Conservation (phyloP, 1,284 basidiomycete genomes). For the Cryptococcus floricola region DNA sequence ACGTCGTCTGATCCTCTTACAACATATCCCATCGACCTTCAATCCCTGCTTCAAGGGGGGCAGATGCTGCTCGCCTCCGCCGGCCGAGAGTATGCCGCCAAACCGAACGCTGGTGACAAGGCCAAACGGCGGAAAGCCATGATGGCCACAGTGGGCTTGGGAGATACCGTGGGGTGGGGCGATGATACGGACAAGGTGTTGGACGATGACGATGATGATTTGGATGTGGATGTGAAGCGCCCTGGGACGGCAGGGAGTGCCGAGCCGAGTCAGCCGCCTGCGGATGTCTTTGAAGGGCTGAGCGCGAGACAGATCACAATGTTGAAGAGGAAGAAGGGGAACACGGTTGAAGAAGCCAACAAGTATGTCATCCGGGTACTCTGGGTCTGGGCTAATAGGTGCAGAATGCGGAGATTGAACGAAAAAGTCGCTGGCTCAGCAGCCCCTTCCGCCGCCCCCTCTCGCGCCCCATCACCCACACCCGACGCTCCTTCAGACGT, state of each 20-base stretch:
- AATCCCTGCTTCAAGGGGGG: conserved; percentile 15
- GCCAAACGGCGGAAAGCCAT: conserved; percentile 44
- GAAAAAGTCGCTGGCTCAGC: conserved; percentile 21
- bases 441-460: conserved; percentile 12
- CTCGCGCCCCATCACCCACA: conserved; percentile 22
- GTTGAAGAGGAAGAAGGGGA: conserved; percentile 50
- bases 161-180: conserved; percentile 38
- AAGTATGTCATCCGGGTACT: conserved; percentile 29
- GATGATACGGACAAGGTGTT: conserved; percentile 44
- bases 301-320: conserved; percentile 48
- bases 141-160: conserved; percentile 44
- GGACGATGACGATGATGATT: conserved; percentile 34
- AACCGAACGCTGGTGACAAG: conserved; percentile 33
- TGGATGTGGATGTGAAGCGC: conserved; percentile 24
- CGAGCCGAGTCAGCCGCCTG: conserved; percentile 16
- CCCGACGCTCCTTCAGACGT: neutral
- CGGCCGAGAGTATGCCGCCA: conserved; percentile 42
- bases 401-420: conserved; percentile 38
- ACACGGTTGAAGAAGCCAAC: conserved; percentile 43
- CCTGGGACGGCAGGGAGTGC: conserved; percentile 4
- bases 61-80: conserved; percentile 42
- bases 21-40: conserved; percentile 23
- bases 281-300: conserved; percentile 46
- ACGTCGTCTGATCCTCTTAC: neutral
- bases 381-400: neutral